Evolutionary conservation across 2,329 filamentous ascomycete genomes (phyloP).

Genomic region (Aspergillus piperis): DNA sequence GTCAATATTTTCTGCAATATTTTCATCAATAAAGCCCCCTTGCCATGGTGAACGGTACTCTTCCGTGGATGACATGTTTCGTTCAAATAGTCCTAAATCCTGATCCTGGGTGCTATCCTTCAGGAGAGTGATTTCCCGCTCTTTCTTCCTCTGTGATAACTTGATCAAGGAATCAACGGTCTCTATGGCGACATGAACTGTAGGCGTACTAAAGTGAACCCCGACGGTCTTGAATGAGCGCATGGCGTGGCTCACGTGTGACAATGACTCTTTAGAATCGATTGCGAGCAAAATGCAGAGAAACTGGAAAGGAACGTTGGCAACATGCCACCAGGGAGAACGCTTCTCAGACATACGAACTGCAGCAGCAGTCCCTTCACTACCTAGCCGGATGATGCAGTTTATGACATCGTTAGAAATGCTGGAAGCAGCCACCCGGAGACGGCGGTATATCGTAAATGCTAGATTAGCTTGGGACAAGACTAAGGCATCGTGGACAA

Average conservation of each 20-base stretch:
- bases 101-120: not conserved
- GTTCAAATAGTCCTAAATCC: not conserved
- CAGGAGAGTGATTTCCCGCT: not conserved
- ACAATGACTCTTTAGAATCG: conserved; percentile 7
- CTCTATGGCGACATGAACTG: not conserved
- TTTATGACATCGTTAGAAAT: conserved; percentile 10
- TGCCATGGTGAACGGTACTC: not conserved
- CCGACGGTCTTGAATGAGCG: conserved; percentile 2
- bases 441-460: conserved; percentile 20
- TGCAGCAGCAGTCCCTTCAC: conserved; percentile 12
- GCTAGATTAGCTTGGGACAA: conserved; percentile 18
- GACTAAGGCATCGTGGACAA: conserved; percentile 12
- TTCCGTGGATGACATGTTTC: not conserved
- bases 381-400: conserved; percentile 12
- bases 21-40: not conserved
- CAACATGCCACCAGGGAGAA: conserved; percentile 22
- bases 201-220: not conserved
- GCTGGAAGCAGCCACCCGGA: conserved; percentile 14
- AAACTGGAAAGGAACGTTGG: conserved; percentile 20
- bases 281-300: conserved; percentile 16
- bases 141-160: not conserved
- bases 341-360: conserved; percentile 6
- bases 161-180: not conserved
- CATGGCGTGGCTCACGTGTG: conserved; percentile 5
- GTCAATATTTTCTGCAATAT: not conserved